Evolutionary conservation across 305 asterid genomes (phyloP).

Genomic region (Coffea humblotiana): DNA sequence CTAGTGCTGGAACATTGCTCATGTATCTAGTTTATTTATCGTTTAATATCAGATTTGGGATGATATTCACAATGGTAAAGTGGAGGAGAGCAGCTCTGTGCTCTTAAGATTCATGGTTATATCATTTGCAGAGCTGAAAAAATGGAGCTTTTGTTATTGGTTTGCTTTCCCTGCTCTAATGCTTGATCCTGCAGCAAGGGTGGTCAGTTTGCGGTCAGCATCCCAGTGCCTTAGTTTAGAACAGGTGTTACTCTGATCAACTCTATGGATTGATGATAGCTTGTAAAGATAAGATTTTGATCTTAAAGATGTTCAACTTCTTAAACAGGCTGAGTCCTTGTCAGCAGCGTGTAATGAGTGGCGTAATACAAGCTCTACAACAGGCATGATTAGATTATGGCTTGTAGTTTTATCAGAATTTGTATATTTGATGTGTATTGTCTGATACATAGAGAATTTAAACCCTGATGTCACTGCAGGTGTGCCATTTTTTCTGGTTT

Average conservation of each 20-base stretch:
- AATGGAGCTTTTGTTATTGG: conserved; percentile 88
- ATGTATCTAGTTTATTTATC: conserved; percentile 17
- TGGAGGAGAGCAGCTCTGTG: conserved; percentile 63
- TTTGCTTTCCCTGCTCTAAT: conserved; percentile 90
- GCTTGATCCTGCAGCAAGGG: conserved; percentile 83
- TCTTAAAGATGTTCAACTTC: conserved; percentile 11
- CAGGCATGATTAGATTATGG: conserved; percentile 51
- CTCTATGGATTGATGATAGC: conserved; percentile 9
- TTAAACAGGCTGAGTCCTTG: conserved; percentile 57
- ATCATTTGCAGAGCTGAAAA: conserved; percentile 95
- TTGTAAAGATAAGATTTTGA: neutral
- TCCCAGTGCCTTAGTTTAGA: conserved; percentile 59
- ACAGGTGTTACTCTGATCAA: conserved; percentile 52
- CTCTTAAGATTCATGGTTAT: conserved; percentile 80
- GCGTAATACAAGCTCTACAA: conserved; percentile 65
- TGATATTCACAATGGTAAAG: conserved; percentile 74
- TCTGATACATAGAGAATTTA: conserved; percentile 19
- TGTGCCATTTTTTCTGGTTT: conserved; percentile 75
- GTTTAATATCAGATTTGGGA: conserved; percentile 70
- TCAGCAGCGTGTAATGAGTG: conserved; percentile 70
- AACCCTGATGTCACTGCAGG: conserved; percentile 45
- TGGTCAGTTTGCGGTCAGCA: conserved; percentile 68
- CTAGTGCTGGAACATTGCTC: neutral
- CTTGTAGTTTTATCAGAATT: conserved; percentile 15
- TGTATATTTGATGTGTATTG: conserved; percentile 8